These are phyloP conservation scores for Eleusine coracana DNA, from an alignment of 176 grass and related monocot species.

Conservation along the genomic window DNA sequence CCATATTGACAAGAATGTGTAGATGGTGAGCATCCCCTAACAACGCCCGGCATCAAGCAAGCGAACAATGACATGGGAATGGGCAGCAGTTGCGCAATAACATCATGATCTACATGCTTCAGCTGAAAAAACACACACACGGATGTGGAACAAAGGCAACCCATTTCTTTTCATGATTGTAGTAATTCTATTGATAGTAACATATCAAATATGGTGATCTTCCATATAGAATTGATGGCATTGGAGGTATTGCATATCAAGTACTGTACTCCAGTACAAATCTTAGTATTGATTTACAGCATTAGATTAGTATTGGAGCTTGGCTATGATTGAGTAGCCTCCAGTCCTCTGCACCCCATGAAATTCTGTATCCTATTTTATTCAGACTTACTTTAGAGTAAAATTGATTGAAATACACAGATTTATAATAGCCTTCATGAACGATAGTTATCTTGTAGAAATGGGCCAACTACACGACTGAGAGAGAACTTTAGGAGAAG, in stretches of 20 bases:
- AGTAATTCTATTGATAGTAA: not conserved
- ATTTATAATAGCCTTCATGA: not conserved
- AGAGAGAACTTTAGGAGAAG: not conserved
- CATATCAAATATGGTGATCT: not conserved
- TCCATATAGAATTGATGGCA: not conserved
- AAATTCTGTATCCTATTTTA: conserved; percentile 14
- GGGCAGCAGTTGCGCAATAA: not conserved
- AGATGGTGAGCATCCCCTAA: not conserved
- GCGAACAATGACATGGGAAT: not conserved
- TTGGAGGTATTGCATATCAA: too few relatives aligned
- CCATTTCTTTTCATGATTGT: not conserved
- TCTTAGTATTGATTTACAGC: not conserved
- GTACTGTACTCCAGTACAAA: too few relatives aligned
- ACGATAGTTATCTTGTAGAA: not conserved
- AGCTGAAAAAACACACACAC: not conserved
- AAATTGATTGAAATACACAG: conserved; percentile 1
- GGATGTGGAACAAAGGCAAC: not conserved
- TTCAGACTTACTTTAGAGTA: conserved; percentile 5
- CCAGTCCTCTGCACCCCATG: not conserved
- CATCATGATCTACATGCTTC: not conserved
- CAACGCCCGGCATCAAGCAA: not conserved
- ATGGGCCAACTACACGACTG: not conserved
- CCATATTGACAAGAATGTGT: conserved; percentile 2
- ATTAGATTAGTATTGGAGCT: not conserved
- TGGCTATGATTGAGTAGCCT: not conserved